These are phyloP conservation scores for Paraphoma sp. DNA, from an alignment of 2,329 filamentous ascomycete species.

Conservation along the genomic window DNA sequence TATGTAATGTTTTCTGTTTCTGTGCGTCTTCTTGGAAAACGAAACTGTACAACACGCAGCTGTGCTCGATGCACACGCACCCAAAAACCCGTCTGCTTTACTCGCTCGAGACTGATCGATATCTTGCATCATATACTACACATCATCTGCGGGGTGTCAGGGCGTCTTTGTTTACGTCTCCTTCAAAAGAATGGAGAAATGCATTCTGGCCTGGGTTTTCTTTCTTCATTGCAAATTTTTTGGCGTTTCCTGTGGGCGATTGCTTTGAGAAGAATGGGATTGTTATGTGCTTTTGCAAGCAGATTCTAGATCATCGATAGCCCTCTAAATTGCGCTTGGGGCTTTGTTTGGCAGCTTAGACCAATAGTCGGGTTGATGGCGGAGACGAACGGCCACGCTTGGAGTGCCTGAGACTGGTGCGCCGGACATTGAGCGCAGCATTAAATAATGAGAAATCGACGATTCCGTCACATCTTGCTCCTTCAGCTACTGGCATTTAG, in stretches of 20 bases:
- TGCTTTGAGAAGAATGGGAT: neutral
- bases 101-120: conserved; percentile 2
- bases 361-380: neutral
- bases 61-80: conserved; percentile 14
- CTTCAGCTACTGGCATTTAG: neutral
- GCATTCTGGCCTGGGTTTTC: neutral
- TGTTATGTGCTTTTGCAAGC: neutral
- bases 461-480: neutral
- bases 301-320: neutral
- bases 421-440: neutral
- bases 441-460: conserved; percentile 1
- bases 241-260: conserved; percentile 5
- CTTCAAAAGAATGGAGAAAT: neutral
- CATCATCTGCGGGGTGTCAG: conserved; percentile 26
- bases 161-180: conserved; percentile 15
- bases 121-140: conserved; percentile 9
- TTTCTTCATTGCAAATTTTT: neutral
- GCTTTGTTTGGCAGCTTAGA: conserved; percentile 9
- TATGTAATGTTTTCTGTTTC: conserved; percentile 10
- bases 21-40: conserved; percentile 1
- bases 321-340: conserved; percentile 25
- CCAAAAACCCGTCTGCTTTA: conserved; percentile 12
- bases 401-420: conserved; percentile 1
- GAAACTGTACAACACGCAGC: conserved; percentile 27
- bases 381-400: conserved; percentile 1